Conservation (phyloP, 2,329 filamentous ascomycete genomes). For the Cladosporium phlei region DNA sequence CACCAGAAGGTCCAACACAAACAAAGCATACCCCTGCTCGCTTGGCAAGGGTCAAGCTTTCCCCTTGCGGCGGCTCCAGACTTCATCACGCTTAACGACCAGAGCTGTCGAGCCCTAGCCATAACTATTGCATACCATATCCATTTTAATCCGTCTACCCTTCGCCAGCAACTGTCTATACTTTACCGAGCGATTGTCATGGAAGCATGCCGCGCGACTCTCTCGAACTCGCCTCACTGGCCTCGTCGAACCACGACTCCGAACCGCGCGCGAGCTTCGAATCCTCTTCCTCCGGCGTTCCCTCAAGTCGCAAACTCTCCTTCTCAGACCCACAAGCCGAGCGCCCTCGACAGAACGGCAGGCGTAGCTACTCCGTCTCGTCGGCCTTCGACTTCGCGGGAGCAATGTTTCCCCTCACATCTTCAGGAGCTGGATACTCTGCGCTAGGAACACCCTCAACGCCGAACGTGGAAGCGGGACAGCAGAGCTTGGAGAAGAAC, state of each 20-base stretch:
- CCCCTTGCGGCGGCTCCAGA: conserved; percentile 8
- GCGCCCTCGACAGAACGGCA: conserved; percentile 32
- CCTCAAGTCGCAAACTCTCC: conserved; percentile 87
- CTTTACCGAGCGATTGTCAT: neutral
- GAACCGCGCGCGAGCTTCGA: conserved; percentile 59
- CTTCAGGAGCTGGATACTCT: conserved; percentile 69
- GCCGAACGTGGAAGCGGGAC: conserved; percentile 42
- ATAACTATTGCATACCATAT: neutral
- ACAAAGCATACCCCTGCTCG: neutral
- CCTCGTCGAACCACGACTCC: conserved; percentile 67
- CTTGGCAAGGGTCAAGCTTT: conserved; percentile 8
- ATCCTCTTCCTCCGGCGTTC: conserved; percentile 70
- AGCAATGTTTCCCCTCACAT: conserved; percentile 86
- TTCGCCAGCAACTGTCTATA: too few relatives aligned
- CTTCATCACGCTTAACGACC: neutral
- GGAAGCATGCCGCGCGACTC: conserved; percentile 66
- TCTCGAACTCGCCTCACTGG: conserved; percentile 90
- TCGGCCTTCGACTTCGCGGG: conserved; percentile 95
- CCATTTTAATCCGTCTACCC: too few relatives aligned
- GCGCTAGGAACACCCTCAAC: conserved; percentile 74
- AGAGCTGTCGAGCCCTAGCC: too few relatives aligned
- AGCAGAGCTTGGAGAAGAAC: conserved; percentile 73
- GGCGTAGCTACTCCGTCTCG: conserved; percentile 79
- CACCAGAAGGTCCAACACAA: neutral
- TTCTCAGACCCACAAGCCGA: conserved; percentile 57